Percentiles rank a stretch among this genome's conserved stretches.
These are phyloP conservation scores for Elaeis oleifera DNA, from an alignment of 202 grass and related monocot genomes.

Conservation along the genomic window DNA sequence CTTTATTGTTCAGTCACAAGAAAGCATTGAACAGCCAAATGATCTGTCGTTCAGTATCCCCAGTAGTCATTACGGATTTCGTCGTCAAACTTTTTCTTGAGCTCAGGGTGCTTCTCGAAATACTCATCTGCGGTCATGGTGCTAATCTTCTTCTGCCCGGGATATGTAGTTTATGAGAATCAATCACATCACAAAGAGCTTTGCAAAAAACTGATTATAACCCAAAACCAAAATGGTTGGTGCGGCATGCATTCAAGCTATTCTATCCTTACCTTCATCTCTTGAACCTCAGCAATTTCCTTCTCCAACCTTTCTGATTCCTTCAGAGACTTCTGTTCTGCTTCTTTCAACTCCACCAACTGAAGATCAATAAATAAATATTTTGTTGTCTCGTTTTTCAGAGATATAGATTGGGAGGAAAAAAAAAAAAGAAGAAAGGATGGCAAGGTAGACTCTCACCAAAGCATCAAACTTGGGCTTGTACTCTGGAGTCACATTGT, in stretches of 20 bases:
- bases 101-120: constrained; percentile 81
- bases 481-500: constrained; percentile 78
- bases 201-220: too few relatives aligned
- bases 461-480: constrained; percentile 85
- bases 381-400: not conserved
- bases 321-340: constrained; percentile 50
- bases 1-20: constrained; percentile 1
- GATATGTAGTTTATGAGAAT: not conserved
- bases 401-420: not conserved
- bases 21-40: constrained; percentile 5
- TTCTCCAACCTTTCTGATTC: constrained; percentile 68
- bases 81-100: constrained; percentile 85
- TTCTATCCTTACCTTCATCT: constrained; percentile 57
- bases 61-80: constrained; percentile 88
- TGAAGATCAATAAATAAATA: constrained; percentile 15
- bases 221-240: too few relatives aligned
- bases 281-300: constrained; percentile 64
- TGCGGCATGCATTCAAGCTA: not conserved
- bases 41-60: constrained; percentile 56
- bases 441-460: constrained; percentile 28
- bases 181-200: not conserved
- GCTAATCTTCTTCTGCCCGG: constrained; percentile 72
- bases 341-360: constrained; percentile 70
- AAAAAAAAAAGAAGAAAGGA: not conserved
- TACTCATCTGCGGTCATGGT: constrained; percentile 86